Evolutionary conservation across 495 filamentous ascomycete genomes (phyloP), one percentile per base, ranked within the genome.

Genomic region (Aspergillus asperescens): DNA sequence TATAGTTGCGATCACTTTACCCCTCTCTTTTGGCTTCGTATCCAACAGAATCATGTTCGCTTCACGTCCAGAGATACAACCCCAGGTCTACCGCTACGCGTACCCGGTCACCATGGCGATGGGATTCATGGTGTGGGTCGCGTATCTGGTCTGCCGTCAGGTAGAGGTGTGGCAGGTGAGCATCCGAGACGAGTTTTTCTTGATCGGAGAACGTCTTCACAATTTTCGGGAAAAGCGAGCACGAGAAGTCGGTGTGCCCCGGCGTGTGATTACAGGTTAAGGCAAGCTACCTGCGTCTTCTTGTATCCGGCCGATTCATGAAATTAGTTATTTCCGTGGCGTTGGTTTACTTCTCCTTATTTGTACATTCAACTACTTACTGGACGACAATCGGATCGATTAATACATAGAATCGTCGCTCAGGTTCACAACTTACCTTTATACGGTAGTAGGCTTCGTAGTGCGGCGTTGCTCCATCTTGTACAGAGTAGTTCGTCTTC

Each of bases 161-260:
- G 68, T 91, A 32, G 80, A 81, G 20, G 73, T 78, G 35, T 98
- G 93, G 93, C 82, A 87, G 63, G 77, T 82, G 61, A 82, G 81
- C 57, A 90, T 99, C 42, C 73, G 86, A 27, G 93, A 99, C 63
- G 93, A 99, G 68, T 92, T 95, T 7, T 99, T 97, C 62, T 72
- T 97, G 56, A 93, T 96, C 61, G 93, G 93, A 2, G 90, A 97
- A 72, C 74, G 90, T 27, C 70, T 99, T 55, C 92, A 96, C 64
- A 96, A 96, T 64, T 93, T 93, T 69, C 87, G 88, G 2, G 89
- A 85, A 52, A 74, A 73, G 37, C 63, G 69, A 38, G 66, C 68
- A 13, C 65, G 63, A 39, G 70, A 76, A 51, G 71, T 72, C 5
- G 71, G 70, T 29, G 70, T 71, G 3, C 60, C 68, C 37, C 62